Percentiles rank a stretch among this genome's conserved stretches.
Conservation (phyloP, 257 asterid species). For the Primulina eburnea region DNA sequence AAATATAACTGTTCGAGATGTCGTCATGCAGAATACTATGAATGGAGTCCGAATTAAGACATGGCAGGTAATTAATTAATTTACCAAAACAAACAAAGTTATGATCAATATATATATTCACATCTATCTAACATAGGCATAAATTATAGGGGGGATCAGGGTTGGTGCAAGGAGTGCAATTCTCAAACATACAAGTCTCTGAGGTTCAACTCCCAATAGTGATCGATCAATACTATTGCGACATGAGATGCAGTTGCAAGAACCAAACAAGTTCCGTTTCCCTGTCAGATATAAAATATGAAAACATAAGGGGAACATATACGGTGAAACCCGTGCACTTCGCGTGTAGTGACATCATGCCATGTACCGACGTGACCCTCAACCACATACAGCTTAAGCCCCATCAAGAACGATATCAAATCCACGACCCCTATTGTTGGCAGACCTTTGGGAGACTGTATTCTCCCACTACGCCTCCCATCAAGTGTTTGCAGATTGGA, state of each 20-base stretch:
- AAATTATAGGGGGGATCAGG: slow-evolving; percentile 87
- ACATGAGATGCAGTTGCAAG: slow-evolving; percentile 49
- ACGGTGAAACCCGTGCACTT: slow-evolving; percentile 40
- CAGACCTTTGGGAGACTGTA: slow-evolving; percentile 68
- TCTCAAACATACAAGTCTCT: slow-evolving; percentile 73
- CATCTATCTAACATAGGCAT: too few relatives aligned
- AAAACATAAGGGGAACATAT: slow-evolving; percentile 74
- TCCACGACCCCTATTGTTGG: slow-evolving; percentile 95
- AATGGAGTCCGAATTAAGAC: slow-evolving; percentile 22
- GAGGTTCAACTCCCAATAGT: slow-evolving; percentile 85
- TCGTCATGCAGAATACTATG: slow-evolving; percentile 20
- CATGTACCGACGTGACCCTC: too few relatives aligned
- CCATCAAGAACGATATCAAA: slow-evolving; percentile 31
- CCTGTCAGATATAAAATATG: slow-evolving; percentile 75
- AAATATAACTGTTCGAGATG: slow-evolving; percentile 29
- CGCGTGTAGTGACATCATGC: too few relatives aligned
- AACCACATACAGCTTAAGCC: slow-evolving; percentile 53
- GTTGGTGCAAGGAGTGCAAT: slow-evolving; percentile 63
- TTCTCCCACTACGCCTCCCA: slow-evolving; percentile 69
- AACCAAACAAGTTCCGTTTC: slow-evolving; percentile 77
- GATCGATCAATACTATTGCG: slow-evolving; percentile 90
- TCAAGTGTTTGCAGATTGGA: slow-evolving; percentile 57
- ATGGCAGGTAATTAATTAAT: slow-evolving; percentile 5
- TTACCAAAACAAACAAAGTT: too few relatives aligned
- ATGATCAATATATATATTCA: too few relatives aligned